Evolutionary conservation across 495 filamentous ascomycete species (phyloP).

Genomic region (Hypoxylon lenormandii): DNA sequence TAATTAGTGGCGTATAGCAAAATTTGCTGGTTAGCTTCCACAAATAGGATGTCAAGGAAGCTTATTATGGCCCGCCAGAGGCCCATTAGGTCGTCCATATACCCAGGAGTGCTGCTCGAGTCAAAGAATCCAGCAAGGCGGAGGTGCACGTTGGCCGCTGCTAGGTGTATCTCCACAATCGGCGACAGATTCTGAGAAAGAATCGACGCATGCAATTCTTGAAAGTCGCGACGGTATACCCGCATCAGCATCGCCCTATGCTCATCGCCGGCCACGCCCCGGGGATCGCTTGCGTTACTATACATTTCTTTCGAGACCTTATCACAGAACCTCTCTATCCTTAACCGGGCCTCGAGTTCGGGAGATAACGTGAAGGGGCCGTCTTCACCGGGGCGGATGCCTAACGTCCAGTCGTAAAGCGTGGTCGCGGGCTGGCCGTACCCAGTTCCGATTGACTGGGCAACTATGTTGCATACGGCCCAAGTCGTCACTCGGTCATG

Average conservation of each 20-base stretch:
- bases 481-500: conserved; percentile 87
- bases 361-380: conserved; percentile 74
- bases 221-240: conserved; percentile 67
- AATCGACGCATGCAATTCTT: conserved; percentile 65
- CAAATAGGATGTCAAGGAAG: conserved; percentile 78
- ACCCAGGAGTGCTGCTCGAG: conserved; percentile 76
- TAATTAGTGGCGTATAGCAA: conserved; percentile 84
- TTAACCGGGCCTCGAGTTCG: conserved; percentile 74
- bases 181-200: conserved; percentile 64
- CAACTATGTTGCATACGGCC: conserved; percentile 91
- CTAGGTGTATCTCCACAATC: conserved; percentile 78
- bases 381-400: conserved; percentile 70
- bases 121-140: conserved; percentile 91
- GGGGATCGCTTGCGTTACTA: conserved; percentile 78
- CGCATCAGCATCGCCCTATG: conserved; percentile 75
- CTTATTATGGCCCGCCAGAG: conserved; percentile 79
- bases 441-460: conserved; percentile 89
- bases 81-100: conserved; percentile 79
- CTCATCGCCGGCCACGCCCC: conserved; percentile 77
- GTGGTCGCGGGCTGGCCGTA: conserved; percentile 92
- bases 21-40: conserved; percentile 59
- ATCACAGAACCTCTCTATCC: conserved; percentile 85
- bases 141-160: conserved; percentile 83
- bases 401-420: conserved; percentile 86
- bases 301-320: conserved; percentile 88